Conservation (phyloP, 2,329 filamentous ascomycete genomes). For the Phyllosticta citribraziliensis region DNA sequence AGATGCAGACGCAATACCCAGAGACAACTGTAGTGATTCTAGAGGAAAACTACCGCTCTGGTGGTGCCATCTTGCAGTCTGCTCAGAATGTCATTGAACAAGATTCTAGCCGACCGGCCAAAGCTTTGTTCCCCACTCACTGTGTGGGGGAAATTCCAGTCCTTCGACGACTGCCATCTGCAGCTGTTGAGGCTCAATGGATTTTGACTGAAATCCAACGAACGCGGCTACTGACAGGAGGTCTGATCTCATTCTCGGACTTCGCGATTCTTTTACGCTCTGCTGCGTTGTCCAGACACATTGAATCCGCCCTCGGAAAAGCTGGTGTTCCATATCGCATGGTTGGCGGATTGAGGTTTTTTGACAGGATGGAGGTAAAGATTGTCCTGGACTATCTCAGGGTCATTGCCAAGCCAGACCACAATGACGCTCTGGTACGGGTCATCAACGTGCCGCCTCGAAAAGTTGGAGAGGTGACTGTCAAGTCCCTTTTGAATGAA, state of each 20-base stretch:
- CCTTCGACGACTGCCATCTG: slow-evolving; percentile 61
- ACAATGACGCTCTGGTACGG: slow-evolving; percentile 75
- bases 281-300: slow-evolving; percentile 69
- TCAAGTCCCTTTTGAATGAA: slow-evolving; percentile 65
- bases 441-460: slow-evolving; percentile 78
- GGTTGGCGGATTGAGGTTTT: slow-evolving; percentile 86
- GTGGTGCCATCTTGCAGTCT: slow-evolving; percentile 68
- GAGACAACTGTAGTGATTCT: slow-evolving; percentile 74
- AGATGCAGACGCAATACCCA: slow-evolving; percentile 66
- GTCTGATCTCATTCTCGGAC: slow-evolving; percentile 64
- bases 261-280: slow-evolving; percentile 83
- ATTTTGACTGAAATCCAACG: slow-evolving; percentile 76
- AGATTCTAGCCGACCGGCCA: slow-evolving; percentile 69
- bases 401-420: slow-evolving; percentile 72
- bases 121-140: slow-evolving; percentile 71
- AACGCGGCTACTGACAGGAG: slow-evolving; percentile 58
- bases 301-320: slow-evolving; percentile 73
- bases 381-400: slow-evolving; percentile 79
- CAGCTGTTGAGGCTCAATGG: slow-evolving; percentile 73
- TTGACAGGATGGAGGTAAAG: slow-evolving; percentile 83
- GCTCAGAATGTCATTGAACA: slow-evolving; percentile 86
- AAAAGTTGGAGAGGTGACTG: slow-evolving; percentile 68
- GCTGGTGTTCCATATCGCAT: slow-evolving; percentile 81
- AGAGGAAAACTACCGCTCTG: slow-evolving; percentile 92
- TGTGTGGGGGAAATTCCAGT: slow-evolving; percentile 70